Evolutionary conservation across 1,139 yeast species (phyloP), one percentile per base, ranked within the genome.

Genomic region (Saccharomycopsis phalli): DNA sequence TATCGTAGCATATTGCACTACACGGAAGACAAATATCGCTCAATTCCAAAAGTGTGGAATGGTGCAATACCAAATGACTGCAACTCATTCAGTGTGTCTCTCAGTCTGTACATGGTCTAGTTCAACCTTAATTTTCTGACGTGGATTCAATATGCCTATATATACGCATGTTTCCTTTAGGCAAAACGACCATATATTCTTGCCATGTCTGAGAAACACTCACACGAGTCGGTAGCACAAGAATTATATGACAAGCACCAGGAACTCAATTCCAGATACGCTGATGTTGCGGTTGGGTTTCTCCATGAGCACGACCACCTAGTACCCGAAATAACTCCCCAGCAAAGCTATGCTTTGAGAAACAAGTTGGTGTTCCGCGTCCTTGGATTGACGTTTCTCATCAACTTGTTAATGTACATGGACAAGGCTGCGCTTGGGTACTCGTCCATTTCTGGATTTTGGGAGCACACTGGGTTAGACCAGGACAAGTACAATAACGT

Each of bases 351-450:
- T 39, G 55, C 51, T 36, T 50, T 64, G 14, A 41, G 51, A 7
- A 47, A 50, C 23, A 61, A 62, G 40, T 47, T 63, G 6, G 47
- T 54, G 23, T 41, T 53, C 23, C 54, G 56, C 19, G 54, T 64
- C 2, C 48, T 63, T 14, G 54, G 58, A 1, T 46, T 62, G 25
- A 54, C 59, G 7, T 54, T 62, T 19, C 37, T 58, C 4, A 56
- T 64, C 31, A 59, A 62, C 46, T 50, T 59, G 36, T 45, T 62
- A 11, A 50, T 64, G 49, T 68, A 64, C 44, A 63, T 68, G 59
- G 74, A 68, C 51, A 69, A 69, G 47, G 53, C 65, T 13, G 58
- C 69, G 8, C 59, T 62, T 23, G 63, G 71, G 1, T 68, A 65
- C 49, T 69, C 73, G 4, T 54, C 68, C 0, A 59, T 69, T 35